Evolutionary conservation across 192 early-diverging fungal genomes (phyloP).

Genomic region (Obelidium mucronatum): DNA sequence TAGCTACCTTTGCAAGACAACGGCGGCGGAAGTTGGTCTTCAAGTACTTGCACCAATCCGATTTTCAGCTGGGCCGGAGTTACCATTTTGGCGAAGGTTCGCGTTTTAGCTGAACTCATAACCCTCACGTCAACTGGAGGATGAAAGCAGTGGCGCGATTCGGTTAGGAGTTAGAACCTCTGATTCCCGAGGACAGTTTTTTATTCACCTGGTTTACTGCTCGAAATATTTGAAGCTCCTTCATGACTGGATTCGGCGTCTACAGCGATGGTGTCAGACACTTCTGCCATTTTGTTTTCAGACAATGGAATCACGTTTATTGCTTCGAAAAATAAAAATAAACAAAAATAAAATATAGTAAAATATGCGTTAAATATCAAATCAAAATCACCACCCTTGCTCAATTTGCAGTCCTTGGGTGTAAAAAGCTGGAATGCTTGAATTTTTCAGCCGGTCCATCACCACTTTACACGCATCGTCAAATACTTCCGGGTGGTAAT

Average conservation of each 20-base stretch:
- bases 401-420: slow-evolving; percentile 21
- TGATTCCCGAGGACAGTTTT: too few species aligned
- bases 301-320: too few species aligned
- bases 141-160: too few species aligned
- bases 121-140: too few species aligned
- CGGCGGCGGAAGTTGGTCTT: slow-evolving; percentile 15
- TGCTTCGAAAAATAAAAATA: background rate
- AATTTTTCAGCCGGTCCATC: slow-evolving; percentile 23
- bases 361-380: background rate
- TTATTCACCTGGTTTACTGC: too few species aligned
- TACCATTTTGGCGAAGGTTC: slow-evolving; percentile 18
- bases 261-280: too few species aligned
- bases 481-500: slow-evolving; percentile 29
- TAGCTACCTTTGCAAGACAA: slow-evolving; percentile 9
- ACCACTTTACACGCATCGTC: slow-evolving; percentile 6
- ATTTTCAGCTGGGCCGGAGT: slow-evolving; percentile 21
- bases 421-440: slow-evolving; percentile 25
- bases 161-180: too few species aligned
- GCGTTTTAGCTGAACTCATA: background rate
- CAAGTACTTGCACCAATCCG: slow-evolving; percentile 9
- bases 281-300: too few species aligned
- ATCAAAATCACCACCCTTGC: slow-evolving; percentile 10
- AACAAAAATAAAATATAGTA: background rate
- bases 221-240: too few species aligned
- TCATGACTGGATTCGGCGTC: too few species aligned